Conservation (phyloP, 805 yeast species). For the Wickerhamomyces strasburgensis region DNA sequence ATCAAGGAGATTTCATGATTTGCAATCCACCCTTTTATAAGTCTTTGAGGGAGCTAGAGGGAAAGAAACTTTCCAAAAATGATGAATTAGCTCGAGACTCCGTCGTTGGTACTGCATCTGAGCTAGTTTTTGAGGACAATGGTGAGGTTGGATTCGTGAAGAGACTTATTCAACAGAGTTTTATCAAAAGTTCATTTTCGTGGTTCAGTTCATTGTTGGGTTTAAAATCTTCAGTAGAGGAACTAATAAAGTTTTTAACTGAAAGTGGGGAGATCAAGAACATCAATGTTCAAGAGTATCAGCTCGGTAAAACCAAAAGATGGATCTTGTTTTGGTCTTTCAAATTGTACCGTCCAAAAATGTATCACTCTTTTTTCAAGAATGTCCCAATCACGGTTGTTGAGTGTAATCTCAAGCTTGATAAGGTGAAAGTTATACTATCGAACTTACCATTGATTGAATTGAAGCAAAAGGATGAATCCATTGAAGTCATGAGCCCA, state of each 20-base stretch:
- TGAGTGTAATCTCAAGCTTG: conserved; percentile 13
- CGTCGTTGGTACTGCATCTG: conserved; percentile 31
- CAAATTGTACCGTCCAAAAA: conserved; percentile 9
- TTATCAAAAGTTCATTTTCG: conserved; percentile 7
- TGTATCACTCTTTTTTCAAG: conserved; percentile 7
- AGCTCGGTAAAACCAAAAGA: conserved; percentile 20
- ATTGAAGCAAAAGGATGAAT: not conserved
- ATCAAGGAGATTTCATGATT: conserved; percentile 29
- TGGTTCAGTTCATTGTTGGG: conserved; percentile 42
- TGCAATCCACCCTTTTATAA: conserved; percentile 53
- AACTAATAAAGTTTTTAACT: conserved; percentile 6
- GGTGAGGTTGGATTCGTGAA: conserved; percentile 41
- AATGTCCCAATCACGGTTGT: conserved; percentile 9
- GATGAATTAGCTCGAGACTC: conserved; percentile 12
- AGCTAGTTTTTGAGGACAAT: conserved; percentile 36
- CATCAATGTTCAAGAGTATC: conserved; percentile 16
- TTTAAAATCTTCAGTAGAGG: conserved; percentile 16
- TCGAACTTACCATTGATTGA: not conserved
- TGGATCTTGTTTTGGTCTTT: conserved; percentile 27
- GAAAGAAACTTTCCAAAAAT: conserved; percentile 23
- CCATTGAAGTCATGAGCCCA: conserved; percentile 2
- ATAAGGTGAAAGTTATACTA: not conserved
- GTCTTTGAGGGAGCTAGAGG: conserved; percentile 30
- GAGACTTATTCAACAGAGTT: conserved; percentile 32
- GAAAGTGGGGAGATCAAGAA: conserved; percentile 5